phyloP scores from a whole-genome alignment of 2,329 filamentous ascomycete genomes.

The Blumeria graminis region DNA sequence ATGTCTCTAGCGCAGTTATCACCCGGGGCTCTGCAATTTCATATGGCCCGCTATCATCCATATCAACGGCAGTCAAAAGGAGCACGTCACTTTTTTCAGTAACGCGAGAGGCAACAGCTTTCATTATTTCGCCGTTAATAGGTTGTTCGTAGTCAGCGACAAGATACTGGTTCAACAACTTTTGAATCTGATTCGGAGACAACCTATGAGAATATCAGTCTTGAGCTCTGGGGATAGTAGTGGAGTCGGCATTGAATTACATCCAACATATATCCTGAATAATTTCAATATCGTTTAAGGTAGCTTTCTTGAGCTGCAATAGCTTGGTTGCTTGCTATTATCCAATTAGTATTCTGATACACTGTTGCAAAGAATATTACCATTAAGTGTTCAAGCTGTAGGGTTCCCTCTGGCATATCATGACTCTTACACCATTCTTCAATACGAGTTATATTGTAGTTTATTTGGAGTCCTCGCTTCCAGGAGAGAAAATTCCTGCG shows the following conservation, averaged over 20 bases:
- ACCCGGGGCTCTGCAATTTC: conserved; percentile 92
- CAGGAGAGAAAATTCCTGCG: conserved; percentile 94
- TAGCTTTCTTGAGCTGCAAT: conserved; percentile 94
- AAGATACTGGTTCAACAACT: conserved; percentile 92
- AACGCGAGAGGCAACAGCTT: conserved; percentile 86
- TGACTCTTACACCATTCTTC: conserved; percentile 99
- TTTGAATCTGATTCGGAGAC: conserved; percentile 96
- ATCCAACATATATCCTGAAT: conserved; percentile 99
- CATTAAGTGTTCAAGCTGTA: conserved; percentile 96
- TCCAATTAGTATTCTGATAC: conserved; percentile 4
- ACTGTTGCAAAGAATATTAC: conserved; percentile 21
- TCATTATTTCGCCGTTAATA: conserved; percentile 99
- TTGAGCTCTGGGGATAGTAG: no score
- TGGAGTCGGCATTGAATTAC: conserved; percentile 26
- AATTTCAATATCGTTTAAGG: conserved; percentile 96
- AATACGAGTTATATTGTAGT: conserved; percentile 98
- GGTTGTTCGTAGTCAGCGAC: conserved; percentile 98
- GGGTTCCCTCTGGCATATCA: conserved; percentile 93
- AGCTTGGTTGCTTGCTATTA: conserved; percentile 84
- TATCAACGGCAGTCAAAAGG: conserved; percentile 80
- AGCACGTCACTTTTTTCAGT: conserved; percentile 97
- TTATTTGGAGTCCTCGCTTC: conserved; percentile 98
- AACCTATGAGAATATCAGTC: conserved; percentile 30
- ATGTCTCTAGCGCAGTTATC: conserved; percentile 91
- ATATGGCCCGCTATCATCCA: conserved; percentile 96